Evolutionary conservation across 2,329 filamentous ascomycete species (phyloP).

Genomic region (Alternaria incomplexa): DNA sequence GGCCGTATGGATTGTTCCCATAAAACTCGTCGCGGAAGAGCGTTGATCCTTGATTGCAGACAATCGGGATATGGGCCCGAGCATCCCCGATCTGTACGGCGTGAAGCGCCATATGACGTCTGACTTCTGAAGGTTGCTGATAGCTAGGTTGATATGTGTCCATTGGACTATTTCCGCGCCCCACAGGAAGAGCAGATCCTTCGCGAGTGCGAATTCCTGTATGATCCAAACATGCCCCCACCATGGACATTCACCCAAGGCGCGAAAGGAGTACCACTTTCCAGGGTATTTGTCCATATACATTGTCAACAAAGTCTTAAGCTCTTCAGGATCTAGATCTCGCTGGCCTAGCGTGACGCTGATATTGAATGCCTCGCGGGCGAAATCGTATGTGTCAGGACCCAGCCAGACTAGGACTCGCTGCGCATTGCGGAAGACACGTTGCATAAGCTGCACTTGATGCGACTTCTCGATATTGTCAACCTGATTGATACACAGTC

Average conservation of each 20-base stretch:
- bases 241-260: background rate
- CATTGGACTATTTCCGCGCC: background rate
- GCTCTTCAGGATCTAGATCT: background rate
- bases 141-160: background rate
- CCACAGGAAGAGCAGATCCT: background rate
- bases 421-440: background rate
- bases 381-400: too few species aligned
- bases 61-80: background rate
- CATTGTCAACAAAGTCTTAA: background rate
- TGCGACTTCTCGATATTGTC: background rate
- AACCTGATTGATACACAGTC: background rate
- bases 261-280: too few species aligned
- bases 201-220: background rate
- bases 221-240: background rate
- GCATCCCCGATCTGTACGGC: fast-evolving
- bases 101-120: fast-evolving
- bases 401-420: background rate
- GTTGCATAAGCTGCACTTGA: background rate
- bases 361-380: background rate
- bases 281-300: too few species aligned
- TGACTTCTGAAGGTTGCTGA: background rate
- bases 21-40: background rate
- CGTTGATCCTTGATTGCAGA: background rate
- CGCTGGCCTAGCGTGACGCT: too few species aligned
- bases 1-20: background rate